Conservation (phyloP, 2,329 filamentous ascomycete species). For the Calonectria hawksworthii region DNA sequence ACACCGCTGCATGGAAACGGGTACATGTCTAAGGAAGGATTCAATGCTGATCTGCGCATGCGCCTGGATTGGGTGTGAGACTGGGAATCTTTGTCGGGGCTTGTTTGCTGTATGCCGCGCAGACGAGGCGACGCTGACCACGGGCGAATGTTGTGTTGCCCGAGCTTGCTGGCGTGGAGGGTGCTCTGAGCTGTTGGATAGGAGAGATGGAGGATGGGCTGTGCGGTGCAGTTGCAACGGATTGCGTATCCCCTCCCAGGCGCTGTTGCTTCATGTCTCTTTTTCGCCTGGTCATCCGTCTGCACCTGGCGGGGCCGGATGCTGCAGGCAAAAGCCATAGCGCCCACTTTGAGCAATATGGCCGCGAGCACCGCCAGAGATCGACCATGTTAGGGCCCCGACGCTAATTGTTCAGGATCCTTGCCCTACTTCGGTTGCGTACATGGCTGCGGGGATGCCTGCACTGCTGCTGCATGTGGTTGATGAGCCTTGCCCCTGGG, state of each 20-base stretch:
- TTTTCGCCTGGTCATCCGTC: background rate
- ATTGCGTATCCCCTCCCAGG: background rate
- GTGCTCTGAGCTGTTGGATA: background rate
- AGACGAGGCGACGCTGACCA: background rate
- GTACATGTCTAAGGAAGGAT: slow-evolving; percentile 2
- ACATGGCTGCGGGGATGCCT: background rate
- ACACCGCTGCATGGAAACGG: background rate
- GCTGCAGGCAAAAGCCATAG: background rate
- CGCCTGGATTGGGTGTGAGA: background rate
- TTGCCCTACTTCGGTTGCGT: background rate
- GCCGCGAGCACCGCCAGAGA: slow-evolving; percentile 2
- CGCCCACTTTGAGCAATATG: background rate
- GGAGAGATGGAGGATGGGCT: background rate
- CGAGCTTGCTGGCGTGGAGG: background rate
- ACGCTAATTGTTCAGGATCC: background rate
- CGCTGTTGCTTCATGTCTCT: background rate
- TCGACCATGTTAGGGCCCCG: background rate
- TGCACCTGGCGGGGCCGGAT: background rate
- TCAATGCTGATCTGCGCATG: slow-evolving; percentile 4
- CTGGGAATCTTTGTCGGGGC: background rate
- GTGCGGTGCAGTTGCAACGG: background rate
- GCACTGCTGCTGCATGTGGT: background rate
- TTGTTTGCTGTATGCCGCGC: background rate
- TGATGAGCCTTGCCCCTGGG: background rate
- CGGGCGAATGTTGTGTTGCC: background rate